These are phyloP conservation scores for Xylariaceae sp. DNA, from an alignment of 2,329 filamentous ascomycete species.

Conservation along the genomic window DNA sequence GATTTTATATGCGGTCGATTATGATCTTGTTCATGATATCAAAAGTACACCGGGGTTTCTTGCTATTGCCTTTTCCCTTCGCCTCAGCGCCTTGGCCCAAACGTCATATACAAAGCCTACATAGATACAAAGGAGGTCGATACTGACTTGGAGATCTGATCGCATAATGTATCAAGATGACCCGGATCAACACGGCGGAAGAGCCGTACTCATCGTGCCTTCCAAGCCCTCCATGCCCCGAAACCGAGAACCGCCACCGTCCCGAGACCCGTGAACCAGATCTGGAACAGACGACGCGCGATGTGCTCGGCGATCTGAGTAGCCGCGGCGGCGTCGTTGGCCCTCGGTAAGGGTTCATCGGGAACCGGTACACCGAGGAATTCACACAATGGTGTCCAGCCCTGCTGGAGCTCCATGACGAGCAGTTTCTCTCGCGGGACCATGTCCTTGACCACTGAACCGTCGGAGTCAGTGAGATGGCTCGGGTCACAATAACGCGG, in stretches of 20 bases:
- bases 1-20: no score
- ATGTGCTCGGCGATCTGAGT: conserved; percentile 11
- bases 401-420: conserved; percentile 26
- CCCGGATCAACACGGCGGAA: neutral
- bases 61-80: no score
- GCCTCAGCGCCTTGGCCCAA: no score
- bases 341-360: conserved; percentile 22
- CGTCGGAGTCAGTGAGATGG: neutral
- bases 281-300: conserved; percentile 12
- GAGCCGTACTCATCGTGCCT: conserved; percentile 1
- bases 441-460: conserved; percentile 10
- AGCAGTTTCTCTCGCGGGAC: conserved; percentile 21
- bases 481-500: no score
- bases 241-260: conserved; percentile 8
- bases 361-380: conserved; percentile 23
- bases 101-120: no score
- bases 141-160: no score
- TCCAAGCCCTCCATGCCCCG: conserved; percentile 11
- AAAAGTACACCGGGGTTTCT: no score
- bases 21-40: no score
- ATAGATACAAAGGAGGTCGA: no score
- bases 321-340: conserved; percentile 26
- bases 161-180: no score
- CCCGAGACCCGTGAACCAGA: conserved; percentile 11
- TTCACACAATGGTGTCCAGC: conserved; percentile 25